These are phyloP conservation scores for Lodderomyces orthopsilosis DNA, from an alignment of 1,139 yeast species.

Conservation along the genomic window DNA sequence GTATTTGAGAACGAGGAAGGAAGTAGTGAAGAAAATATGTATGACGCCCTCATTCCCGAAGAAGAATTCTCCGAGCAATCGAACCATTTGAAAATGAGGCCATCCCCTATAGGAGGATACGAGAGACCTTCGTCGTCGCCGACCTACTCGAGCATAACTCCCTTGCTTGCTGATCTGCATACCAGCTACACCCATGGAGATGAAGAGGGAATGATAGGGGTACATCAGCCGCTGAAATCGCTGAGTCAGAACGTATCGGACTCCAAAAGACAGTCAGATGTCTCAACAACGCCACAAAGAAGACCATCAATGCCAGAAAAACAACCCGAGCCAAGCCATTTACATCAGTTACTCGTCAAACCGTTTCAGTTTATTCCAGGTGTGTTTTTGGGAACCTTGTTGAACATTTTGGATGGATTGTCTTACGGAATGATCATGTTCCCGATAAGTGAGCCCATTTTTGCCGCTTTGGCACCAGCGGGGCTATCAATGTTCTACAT, in stretches of 20 bases:
- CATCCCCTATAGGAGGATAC: constrained; percentile 13
- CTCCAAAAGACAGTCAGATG: background rate
- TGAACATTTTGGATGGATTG: constrained; percentile 87
- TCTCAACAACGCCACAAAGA: background rate
- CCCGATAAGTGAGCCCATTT: constrained; percentile 79
- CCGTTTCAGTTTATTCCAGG: constrained; percentile 65
- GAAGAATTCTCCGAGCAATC: constrained; percentile 3
- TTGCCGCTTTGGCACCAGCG: constrained; percentile 76
- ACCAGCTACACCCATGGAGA: background rate
- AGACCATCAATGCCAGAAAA: constrained; percentile 1
- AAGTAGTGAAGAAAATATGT: constrained; percentile 2
- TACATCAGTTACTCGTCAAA: constrained; percentile 22
- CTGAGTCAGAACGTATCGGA: background rate
- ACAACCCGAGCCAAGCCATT: constrained; percentile 12
- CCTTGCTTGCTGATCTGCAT: constrained; percentile 8
- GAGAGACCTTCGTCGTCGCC: constrained; percentile 6
- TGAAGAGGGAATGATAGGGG: background rate
- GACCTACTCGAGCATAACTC: constrained; percentile 7
- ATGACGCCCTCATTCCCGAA: background rate
- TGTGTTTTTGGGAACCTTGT: constrained; percentile 76
- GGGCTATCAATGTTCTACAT: constrained; percentile 94
- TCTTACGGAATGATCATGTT: constrained; percentile 97
- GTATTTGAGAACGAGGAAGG: constrained; percentile 38
- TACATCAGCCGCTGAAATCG: background rate
- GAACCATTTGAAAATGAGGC: constrained; percentile 25